Conservation (phyloP, 805 yeast genomes). For the Candida namnaoensis region DNA sequence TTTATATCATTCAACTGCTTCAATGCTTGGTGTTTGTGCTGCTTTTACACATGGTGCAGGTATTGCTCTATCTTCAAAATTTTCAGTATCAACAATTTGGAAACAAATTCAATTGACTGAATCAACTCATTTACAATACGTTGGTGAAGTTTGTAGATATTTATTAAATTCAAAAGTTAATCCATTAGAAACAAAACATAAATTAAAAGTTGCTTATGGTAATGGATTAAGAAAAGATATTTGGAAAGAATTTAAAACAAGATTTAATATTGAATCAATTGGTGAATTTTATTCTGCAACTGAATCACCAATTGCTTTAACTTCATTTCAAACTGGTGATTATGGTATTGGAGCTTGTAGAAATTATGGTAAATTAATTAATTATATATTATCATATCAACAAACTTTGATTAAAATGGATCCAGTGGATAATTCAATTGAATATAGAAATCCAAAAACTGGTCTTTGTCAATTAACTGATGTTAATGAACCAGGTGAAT, state of each 20-base stretch:
- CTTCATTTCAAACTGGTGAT: constrained; percentile 69
- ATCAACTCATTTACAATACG: constrained; percentile 85
- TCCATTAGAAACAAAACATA: constrained; percentile 57
- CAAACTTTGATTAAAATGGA: constrained; percentile 68
- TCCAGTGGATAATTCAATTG: constrained; percentile 64
- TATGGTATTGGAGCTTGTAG: constrained; percentile 86
- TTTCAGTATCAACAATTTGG: constrained; percentile 84
- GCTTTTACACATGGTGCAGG: constrained; percentile 61
- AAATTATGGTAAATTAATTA: constrained; percentile 59
- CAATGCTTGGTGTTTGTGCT: constrained; percentile 77
- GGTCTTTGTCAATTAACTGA: constrained; percentile 54
- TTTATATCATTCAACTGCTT: constrained; percentile 89
- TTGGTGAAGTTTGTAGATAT: constrained; percentile 91
- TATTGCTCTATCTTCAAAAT: constrained; percentile 70
- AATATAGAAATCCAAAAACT: constrained; percentile 57
- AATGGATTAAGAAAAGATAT: constrained; percentile 87
- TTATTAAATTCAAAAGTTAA: constrained; percentile 57
- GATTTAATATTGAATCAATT: constrained; percentile 66
- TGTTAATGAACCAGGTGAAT: constrained; percentile 74
- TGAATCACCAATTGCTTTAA: constrained; percentile 85
- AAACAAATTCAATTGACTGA: constrained; percentile 64
- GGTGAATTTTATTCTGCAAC: constrained; percentile 95
- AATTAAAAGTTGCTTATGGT: constrained; percentile 69
- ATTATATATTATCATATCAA: constrained; percentile 37
- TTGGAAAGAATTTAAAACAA: constrained; percentile 70